Percentiles rank a stretch among this genome's conserved stretches.
These are phyloP conservation scores for Micractinium sp. DNA, from an alignment of 139 green algal species.

Conservation along the genomic window DNA sequence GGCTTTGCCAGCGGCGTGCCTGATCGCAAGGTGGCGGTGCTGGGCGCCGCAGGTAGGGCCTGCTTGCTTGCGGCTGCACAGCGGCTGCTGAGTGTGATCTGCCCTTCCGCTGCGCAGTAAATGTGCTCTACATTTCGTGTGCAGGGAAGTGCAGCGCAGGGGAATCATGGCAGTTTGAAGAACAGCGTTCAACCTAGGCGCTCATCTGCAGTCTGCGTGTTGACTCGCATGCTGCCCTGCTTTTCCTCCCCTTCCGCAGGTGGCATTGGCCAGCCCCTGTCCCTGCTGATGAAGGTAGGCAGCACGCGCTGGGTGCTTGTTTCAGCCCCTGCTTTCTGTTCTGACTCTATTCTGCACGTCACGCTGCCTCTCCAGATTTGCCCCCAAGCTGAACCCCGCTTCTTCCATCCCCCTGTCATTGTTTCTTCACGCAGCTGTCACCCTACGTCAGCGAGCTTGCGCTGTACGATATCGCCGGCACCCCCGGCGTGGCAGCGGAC, in stretches of 20 bases:
- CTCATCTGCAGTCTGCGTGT: too few species aligned
- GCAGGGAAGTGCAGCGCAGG: too few species aligned
- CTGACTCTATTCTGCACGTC: too few species aligned
- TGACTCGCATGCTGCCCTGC: neutral
- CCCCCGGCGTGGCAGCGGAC: constrained; percentile 94
- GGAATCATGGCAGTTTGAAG: too few species aligned
- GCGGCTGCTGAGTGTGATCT: too few species aligned
- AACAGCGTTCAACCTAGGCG: too few species aligned
- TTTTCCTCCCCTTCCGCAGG: constrained; percentile 41
- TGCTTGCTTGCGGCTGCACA: neutral
- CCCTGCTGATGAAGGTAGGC: constrained; percentile 94
- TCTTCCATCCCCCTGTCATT: too few species aligned
- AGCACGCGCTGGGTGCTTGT: neutral
- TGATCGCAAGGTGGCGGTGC: constrained; percentile 84
- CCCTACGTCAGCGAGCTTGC: constrained; percentile 80
- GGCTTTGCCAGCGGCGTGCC: constrained; percentile 38
- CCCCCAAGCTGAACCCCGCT: too few species aligned
- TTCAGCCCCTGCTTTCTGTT: too few species aligned
- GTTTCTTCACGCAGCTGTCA: constrained; percentile 64
- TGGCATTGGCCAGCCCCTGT: constrained; percentile 92
- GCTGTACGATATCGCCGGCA: constrained; percentile 89
- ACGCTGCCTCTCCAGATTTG: too few species aligned
- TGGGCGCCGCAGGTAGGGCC: constrained; percentile 76
- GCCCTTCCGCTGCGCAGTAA: too few species aligned
- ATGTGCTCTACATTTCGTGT: neutral